Evolutionary conservation across 345 rosid genomes (phyloP), one percentile per base, ranked within the genome.

Genomic region (Pseudoturritis turrita): DNA sequence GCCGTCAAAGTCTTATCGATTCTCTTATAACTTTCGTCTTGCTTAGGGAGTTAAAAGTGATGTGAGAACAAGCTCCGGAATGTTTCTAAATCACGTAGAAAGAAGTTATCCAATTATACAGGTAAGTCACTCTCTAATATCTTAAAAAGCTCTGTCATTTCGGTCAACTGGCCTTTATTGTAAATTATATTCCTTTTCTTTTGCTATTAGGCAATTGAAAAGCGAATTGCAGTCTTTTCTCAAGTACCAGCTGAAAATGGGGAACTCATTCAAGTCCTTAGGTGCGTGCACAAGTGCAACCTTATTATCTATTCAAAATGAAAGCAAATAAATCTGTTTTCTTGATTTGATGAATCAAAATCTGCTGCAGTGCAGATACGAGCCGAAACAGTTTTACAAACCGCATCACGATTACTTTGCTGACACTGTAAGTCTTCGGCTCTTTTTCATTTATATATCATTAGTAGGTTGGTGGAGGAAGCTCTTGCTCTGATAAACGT

Each of bases 11-110:
- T 58, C 54, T 67, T 40, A 29, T 74, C 0, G 29, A 17, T 23
- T 29, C 46, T 57, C 45, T 52, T 41, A 13, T 57, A 14, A 22
- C 13, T 14, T 53, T 37, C 15, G 2, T 40, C n/a, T 72, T 78
- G 57, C 28, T 17, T 18, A 91, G 97, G 98, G 98, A 68, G 82
- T 91, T 43, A 88, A 88, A 83, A 91, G 98, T 71, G 81, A 86
- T 55, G 98, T 90, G 37, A 88, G 97, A 76, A 94, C 96, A 54
- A 94, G 98, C 81, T 91, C 98, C 29, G 98, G 98, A 68, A 94
- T 91, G 98, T 94, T 94, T 84, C 69, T 94, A 77, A 85, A 61
- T 50, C 81, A 70, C n/a, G 77, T 70, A 49, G 96, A 94, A 85
- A 86, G 82, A 72, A 83, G 75, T 70, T 88, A 84, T 82, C 91